Conservation (phyloP, 2,329 filamentous ascomycete genomes). For the Colletotrichum sidae region DNA sequence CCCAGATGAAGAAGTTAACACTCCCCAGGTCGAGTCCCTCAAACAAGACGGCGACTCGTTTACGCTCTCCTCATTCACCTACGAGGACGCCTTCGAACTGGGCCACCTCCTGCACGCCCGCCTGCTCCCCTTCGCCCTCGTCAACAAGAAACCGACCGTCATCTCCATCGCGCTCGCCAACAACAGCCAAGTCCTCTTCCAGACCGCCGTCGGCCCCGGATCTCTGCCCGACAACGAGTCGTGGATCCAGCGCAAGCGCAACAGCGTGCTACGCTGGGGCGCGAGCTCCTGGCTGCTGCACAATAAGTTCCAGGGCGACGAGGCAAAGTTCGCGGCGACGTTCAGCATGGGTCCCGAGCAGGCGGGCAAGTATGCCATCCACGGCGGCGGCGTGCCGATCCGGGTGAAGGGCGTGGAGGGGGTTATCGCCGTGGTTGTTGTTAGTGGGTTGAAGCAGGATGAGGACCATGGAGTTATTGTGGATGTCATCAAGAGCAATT, state of each 20-base stretch:
- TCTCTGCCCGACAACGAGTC: constrained; percentile 77
- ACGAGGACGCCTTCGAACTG: constrained; percentile 72
- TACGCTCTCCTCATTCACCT: constrained; percentile 66
- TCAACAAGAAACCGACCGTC: constrained; percentile 60
- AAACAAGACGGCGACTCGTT: constrained; percentile 56
- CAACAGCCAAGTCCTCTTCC: constrained; percentile 73
- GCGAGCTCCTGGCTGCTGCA: constrained; percentile 77
- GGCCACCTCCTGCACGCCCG: constrained; percentile 73
- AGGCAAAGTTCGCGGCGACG: constrained; percentile 72
- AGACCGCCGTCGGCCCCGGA: constrained; percentile 74
- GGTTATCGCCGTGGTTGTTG: constrained; percentile 78
- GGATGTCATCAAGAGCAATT: constrained; percentile 71
- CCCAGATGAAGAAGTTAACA: neutral
- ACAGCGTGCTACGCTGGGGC: constrained; percentile 78
- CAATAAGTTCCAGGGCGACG: constrained; percentile 74
- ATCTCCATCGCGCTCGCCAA: constrained; percentile 74
- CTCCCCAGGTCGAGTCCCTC: constrained; percentile 42
- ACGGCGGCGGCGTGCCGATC: constrained; percentile 81
- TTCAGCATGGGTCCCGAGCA: constrained; percentile 70
- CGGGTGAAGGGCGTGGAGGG: constrained; percentile 80
- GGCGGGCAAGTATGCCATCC: constrained; percentile 76
- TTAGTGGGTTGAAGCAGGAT: constrained; percentile 80
- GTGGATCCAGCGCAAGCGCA: constrained; percentile 78
- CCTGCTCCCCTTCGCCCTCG: constrained; percentile 62
- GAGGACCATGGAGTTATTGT: constrained; percentile 83